Evolutionary conservation across 352 stramenopile genomes (phyloP).

Genomic region (Pythium rhizo-oryzae): DNA sequence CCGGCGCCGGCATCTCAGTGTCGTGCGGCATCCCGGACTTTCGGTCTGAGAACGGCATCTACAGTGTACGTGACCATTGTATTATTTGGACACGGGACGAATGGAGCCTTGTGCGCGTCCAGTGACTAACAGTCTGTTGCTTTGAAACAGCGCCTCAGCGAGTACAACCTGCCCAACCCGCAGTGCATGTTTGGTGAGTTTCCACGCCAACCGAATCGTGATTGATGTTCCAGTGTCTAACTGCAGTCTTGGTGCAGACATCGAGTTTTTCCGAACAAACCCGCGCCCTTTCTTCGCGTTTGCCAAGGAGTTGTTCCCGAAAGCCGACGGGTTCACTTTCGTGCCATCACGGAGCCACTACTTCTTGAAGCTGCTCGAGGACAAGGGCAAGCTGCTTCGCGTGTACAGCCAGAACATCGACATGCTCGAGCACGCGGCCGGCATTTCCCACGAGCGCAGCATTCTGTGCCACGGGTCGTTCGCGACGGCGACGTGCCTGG

Average conservation of each 20-base stretch:
- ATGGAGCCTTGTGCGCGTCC: background rate
- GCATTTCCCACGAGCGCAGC: conserved; percentile 87
- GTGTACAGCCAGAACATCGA: conserved; percentile 99
- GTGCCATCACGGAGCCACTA: conserved; percentile 93
- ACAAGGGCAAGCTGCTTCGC: conserved; percentile 92
- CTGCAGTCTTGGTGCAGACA: conserved; percentile 44
- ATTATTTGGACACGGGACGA: background rate
- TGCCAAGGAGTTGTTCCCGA: conserved; percentile 87
- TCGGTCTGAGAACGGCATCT: conserved; percentile 92
- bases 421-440: conserved; percentile 94
- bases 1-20: conserved; percentile 95
- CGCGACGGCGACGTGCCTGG: conserved; percentile 90
- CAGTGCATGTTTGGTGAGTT: conserved; percentile 85
- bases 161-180: conserved; percentile 85
- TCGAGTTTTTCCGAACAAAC: conserved; percentile 97
- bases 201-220: background rate
- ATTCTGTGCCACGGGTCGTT: conserved; percentile 97
- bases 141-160: conserved; percentile 52
- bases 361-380: conserved; percentile 94
- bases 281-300: conserved; percentile 98
- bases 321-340: conserved; percentile 82
- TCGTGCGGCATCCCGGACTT: conserved; percentile 99
- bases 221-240: background rate
- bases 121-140: background rate
- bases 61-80: conserved; percentile 70